Evolutionary conservation across 1,284 basidiomycete genomes (phyloP), one percentile per base, ranked within the genome.

Genomic region (Ustilago xerochloae): DNA sequence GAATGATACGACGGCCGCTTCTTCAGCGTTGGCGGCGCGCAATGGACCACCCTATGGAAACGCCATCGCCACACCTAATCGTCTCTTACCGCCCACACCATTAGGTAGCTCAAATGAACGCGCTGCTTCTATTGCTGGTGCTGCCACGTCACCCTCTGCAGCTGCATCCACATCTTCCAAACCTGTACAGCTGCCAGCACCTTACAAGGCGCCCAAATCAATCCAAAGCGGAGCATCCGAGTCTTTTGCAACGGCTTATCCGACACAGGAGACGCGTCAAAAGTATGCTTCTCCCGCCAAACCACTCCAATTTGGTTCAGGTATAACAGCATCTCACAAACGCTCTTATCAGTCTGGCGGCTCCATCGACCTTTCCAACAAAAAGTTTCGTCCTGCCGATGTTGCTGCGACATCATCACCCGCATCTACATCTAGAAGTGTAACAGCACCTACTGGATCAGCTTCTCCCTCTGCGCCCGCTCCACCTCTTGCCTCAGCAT

Each of bases 271-370:
- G 53, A 73, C 70, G 49, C 70, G 70, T 63, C 70, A 73, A 16
- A 73, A 73, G 64, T 73, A 73, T 56, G 70, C 70, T 53, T 73
- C 70, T 30, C 70, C 70, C n/a, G 32, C 61, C 52, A 67, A 67
- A 47, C 64, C 64, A 10, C 47, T 73, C 15, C n/a, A 59, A 12
- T 43, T 55, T 15, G 48, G 51, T 2, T 48, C 60, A 7, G 60
- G 47, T 24, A 6, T 53, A 3, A 18, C 67, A 2, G 28, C 38
- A 8, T 55, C 64, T 32, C 60, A 62, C 49, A 73, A 73, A 56
- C 63, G 70, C 15, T 57, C 70, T 7, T 73, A 57, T 52, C 70
- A 67, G 32, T 54, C 69, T 6, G 55, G 58, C 16, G 49, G 52
- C 35, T 59, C 64, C 0, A 26, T 48, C n/a, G 64, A 73, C 43